These are phyloP conservation scores for Fusarium redolens DNA, from an alignment of 2,329 filamentous ascomycete genomes.

Conservation along the genomic window DNA sequence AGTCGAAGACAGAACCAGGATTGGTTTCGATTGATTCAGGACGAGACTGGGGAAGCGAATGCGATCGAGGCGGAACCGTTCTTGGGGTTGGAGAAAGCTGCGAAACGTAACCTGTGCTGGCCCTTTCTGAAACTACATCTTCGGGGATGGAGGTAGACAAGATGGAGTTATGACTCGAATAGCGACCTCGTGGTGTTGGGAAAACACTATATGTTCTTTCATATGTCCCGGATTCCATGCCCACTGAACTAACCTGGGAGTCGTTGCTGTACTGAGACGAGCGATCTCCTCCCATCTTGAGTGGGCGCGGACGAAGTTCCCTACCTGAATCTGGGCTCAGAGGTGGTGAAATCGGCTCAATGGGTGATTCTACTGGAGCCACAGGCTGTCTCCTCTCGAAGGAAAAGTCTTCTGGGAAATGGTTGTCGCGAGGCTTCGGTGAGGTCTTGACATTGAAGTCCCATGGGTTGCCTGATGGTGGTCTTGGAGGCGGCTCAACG, in stretches of 20 bases:
- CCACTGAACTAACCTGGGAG: conserved; percentile 36
- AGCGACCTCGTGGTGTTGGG: conserved; percentile 37
- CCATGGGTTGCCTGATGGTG: conserved; percentile 59
- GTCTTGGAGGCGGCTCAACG: conserved; percentile 46
- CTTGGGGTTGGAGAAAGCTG: conserved; percentile 31
- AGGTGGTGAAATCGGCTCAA: conserved; percentile 40
- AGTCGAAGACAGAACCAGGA: conserved; percentile 42
- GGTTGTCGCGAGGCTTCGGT: conserved; percentile 34
- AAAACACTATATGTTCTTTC: conserved; percentile 44
- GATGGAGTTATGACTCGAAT: conserved; percentile 39
- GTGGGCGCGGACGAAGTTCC: conserved; percentile 32
- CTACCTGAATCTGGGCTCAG: conserved; percentile 36
- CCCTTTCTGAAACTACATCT: conserved; percentile 39
- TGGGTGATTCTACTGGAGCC: conserved; percentile 33
- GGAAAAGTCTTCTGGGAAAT: conserved; percentile 37
- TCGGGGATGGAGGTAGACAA: conserved; percentile 45
- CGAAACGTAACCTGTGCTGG: conserved; percentile 25
- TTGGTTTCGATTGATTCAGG: conserved; percentile 44
- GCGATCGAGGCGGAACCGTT: conserved; percentile 28
- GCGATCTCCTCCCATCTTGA: conserved; percentile 35
- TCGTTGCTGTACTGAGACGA: conserved; percentile 41
- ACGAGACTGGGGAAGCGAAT: conserved; percentile 36
- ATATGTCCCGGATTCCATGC: conserved; percentile 29
- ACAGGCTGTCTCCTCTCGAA: conserved; percentile 44
- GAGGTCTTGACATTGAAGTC: conserved; percentile 45